These are phyloP conservation scores for Oryza coarctata DNA, from an alignment of 176 grass and related monocot species.

Conservation along the genomic window DNA sequence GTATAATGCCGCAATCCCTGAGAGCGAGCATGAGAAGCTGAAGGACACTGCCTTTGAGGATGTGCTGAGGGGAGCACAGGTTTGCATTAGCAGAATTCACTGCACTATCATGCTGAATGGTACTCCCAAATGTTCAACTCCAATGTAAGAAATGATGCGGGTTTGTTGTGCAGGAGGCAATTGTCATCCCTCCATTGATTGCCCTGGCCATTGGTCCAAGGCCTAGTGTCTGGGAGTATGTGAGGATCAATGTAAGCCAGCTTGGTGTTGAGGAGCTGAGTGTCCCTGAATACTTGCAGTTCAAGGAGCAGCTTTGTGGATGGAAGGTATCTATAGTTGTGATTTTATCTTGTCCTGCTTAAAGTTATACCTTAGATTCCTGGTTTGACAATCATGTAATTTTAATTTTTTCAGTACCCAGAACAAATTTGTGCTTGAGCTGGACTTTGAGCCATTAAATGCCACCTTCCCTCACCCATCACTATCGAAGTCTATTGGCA, in stretches of 20 bases:
- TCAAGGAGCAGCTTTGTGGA: constrained; percentile 98
- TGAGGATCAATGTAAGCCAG: constrained; percentile 78
- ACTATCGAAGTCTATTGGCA: constrained; percentile 92
- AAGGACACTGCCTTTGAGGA: constrained; percentile 94
- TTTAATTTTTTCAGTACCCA: constrained; percentile 29
- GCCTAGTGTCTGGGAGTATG: constrained; percentile 95
- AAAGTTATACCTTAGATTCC: neutral
- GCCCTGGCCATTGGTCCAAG: constrained; percentile 87
- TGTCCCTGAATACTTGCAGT: constrained; percentile 93
- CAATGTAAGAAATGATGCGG: neutral
- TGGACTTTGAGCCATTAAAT: constrained; percentile 99
- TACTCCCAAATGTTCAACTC: neutral
- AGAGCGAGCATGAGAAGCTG: constrained; percentile 78
- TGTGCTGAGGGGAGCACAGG: constrained; percentile 93
- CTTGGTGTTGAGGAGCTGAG: constrained; percentile 82
- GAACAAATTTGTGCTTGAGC: constrained; percentile 78
- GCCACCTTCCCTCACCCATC: constrained; percentile 91
- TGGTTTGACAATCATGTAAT: neutral
- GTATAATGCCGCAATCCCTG: constrained; percentile 69
- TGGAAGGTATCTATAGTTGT: constrained; percentile 47
- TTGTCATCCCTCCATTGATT: constrained; percentile 84
- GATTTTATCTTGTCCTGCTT: neutral
- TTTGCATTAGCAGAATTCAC: constrained; percentile 29
- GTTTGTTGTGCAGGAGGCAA: constrained; percentile 62
- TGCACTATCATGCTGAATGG: neutral